Conservation (phyloP, 2,329 filamentous ascomycete genomes). For the Penicillium thymicola region DNA sequence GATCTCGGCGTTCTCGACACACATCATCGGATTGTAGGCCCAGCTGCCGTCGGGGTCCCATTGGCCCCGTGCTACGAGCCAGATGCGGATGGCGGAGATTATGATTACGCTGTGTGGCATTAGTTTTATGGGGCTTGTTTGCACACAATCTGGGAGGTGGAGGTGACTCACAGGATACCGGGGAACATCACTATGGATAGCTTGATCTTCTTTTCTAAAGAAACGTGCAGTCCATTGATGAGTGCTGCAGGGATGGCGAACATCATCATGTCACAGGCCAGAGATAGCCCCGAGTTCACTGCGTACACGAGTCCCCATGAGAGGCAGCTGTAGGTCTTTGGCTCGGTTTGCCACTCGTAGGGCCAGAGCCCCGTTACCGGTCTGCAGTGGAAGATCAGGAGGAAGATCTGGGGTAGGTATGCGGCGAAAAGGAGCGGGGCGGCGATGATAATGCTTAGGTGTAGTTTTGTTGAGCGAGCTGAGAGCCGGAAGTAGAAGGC, state of each 20-base stretch:
- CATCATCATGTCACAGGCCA: constrained; percentile 51
- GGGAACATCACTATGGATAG: constrained; percentile 50
- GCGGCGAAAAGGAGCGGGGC: constrained; percentile 40
- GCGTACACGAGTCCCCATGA: constrained; percentile 53
- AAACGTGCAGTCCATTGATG: constrained; percentile 47
- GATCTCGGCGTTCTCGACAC: constrained; percentile 51
- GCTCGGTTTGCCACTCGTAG: constrained; percentile 47
- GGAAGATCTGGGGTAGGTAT: constrained; percentile 49
- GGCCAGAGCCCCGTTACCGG: constrained; percentile 54
- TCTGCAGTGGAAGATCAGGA: constrained; percentile 52
- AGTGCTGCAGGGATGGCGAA: constrained; percentile 52
- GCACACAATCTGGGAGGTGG: no score
- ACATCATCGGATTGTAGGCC: constrained; percentile 52
- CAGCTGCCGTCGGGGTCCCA: constrained; percentile 49
- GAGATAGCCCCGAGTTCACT: constrained; percentile 50
- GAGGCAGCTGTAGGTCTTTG: constrained; percentile 45
- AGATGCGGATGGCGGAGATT: constrained; percentile 49
- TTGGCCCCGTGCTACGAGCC: constrained; percentile 49
- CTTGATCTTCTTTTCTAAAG: constrained; percentile 46
- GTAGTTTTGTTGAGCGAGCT: constrained; percentile 28
- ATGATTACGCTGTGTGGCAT: constrained; percentile 44
- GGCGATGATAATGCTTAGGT: constrained; percentile 24
- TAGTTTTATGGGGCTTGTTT: not conserved
- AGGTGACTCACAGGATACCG: constrained; percentile 44
- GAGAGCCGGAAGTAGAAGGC: constrained; percentile 52